phyloP scores from a whole-genome alignment of 2,329 filamentous ascomycete species.

The Cryphonectria japonica region DNA sequence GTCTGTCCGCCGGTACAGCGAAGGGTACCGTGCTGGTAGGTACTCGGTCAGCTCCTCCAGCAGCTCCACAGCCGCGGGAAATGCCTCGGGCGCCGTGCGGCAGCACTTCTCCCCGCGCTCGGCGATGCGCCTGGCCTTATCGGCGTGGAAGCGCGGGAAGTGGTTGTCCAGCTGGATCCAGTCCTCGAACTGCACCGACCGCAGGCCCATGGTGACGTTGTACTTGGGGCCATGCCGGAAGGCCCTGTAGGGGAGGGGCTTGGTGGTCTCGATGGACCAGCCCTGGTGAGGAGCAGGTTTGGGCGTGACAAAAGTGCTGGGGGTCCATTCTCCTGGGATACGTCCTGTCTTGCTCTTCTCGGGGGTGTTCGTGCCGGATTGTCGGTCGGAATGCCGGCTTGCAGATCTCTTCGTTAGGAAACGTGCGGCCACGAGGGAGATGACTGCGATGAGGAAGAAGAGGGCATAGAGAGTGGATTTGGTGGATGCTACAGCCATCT shows the following conservation, averaged over 20 bases:
- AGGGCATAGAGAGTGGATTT: constrained; percentile 16
- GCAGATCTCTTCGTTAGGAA: constrained; percentile 12
- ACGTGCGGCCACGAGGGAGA: constrained; percentile 15
- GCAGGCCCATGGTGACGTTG: constrained; percentile 76
- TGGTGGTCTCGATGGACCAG: constrained; percentile 71
- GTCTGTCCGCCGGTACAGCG: constrained; percentile 65
- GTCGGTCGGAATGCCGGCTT: not conserved
- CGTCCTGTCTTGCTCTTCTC: not conserved
- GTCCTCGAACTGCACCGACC: constrained; percentile 70
- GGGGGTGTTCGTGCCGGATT: not conserved
- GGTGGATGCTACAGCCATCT: constrained; percentile 3
- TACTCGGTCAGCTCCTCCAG: constrained; percentile 74
- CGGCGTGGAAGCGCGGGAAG: constrained; percentile 71
- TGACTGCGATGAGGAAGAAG: constrained; percentile 15
- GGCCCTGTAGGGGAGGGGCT: constrained; percentile 76
- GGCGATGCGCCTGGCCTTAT: constrained; percentile 69
- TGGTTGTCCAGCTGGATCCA: constrained; percentile 89
- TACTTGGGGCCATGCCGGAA: constrained; percentile 80
- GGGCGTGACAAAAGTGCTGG: constrained; percentile 63
- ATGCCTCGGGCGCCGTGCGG: constrained; percentile 69
- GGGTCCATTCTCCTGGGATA: constrained; percentile 54
- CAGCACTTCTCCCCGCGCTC: constrained; percentile 71
- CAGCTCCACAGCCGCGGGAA: constrained; percentile 73
- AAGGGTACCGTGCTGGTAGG: constrained; percentile 75
- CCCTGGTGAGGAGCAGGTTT: constrained; percentile 63